A percentile compares a stretch with the other conserved stretches of the same genome.
Evolutionary conservation across 352 stramenopile species (phyloP).

Genomic region (Globisporangium parvum): DNA sequence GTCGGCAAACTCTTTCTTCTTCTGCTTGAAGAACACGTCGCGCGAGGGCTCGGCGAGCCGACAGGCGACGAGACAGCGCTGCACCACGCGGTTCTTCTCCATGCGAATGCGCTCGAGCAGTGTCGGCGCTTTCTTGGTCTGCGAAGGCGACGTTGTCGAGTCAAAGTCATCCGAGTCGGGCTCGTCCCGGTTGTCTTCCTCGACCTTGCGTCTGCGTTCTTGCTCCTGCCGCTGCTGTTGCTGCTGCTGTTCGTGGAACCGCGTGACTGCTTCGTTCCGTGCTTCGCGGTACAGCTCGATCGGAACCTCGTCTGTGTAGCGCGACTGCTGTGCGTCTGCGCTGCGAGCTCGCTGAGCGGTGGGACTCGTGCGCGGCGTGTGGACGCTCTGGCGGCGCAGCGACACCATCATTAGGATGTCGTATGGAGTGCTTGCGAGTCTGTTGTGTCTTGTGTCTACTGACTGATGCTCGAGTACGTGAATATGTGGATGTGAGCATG

Average conservation of each 20-base stretch:
- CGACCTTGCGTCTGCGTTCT: background rate
- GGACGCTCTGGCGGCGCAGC: background rate
- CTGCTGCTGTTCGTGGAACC: slow-evolving; percentile 1
- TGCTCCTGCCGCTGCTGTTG: background rate
- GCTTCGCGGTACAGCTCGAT: slow-evolving; percentile 8
- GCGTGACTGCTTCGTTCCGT: slow-evolving; percentile 4
- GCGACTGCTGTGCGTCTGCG: background rate
- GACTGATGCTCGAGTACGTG: background rate
- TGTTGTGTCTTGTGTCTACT: background rate
- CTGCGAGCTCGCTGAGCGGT: background rate
- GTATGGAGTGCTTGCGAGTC: background rate
- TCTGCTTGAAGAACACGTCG: slow-evolving; percentile 49
- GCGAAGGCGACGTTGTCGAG: background rate
- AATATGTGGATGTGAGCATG: background rate
- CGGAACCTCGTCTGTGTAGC: background rate
- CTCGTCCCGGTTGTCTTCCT: background rate
- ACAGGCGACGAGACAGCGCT: slow-evolving; percentile 48
- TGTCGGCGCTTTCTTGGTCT: background rate
- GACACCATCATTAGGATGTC: background rate
- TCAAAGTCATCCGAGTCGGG: background rate
- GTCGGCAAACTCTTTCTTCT: slow-evolving; percentile 28
- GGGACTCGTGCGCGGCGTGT: background rate
- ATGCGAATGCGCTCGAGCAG: slow-evolving; percentile 29
- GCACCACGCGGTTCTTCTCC: slow-evolving; percentile 62
- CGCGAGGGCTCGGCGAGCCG: slow-evolving; percentile 40